Evolutionary conservation across 1,284 basidiomycete genomes (phyloP).

Genomic region (Sporisorium iseilematis-ciliati): DNA sequence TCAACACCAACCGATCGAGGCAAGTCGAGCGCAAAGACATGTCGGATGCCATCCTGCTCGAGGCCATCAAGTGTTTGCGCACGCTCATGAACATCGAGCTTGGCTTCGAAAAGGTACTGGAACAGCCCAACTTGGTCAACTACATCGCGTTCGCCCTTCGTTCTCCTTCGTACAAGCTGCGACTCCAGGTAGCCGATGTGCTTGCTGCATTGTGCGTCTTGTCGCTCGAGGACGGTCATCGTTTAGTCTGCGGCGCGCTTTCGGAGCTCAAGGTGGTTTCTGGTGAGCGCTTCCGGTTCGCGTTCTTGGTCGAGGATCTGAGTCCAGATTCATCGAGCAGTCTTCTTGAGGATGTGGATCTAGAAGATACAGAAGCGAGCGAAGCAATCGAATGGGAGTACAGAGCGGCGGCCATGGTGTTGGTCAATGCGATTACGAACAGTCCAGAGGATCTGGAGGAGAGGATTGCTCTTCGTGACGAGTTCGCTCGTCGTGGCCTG

Average conservation of each 20-base stretch:
- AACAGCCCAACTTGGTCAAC: constrained; percentile 78
- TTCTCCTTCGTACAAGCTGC: constrained; percentile 76
- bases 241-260: constrained; percentile 80
- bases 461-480: constrained; percentile 81
- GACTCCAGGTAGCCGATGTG: constrained; percentile 80
- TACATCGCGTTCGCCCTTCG: constrained; percentile 81
- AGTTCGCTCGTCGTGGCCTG: constrained; percentile 82
- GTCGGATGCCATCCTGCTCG: constrained; percentile 56
- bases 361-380: constrained; percentile 27
- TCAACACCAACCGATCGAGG: constrained; percentile 21
- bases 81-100: constrained; percentile 86
- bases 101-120: constrained; percentile 80
- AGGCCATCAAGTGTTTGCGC: constrained; percentile 79
- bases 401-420: constrained; percentile 79
- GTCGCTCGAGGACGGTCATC: constrained; percentile 79
- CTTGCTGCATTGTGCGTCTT: constrained; percentile 85
- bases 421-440: constrained; percentile 83
- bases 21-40: constrained; percentile 55
- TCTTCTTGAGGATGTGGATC: constrained; percentile 62
- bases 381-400: constrained; percentile 79
- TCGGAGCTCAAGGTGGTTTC: constrained; percentile 82
- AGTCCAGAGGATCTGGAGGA: constrained; percentile 83
- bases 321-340: constrained; percentile 73
- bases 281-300: constrained; percentile 83
- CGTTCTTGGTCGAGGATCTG: constrained; percentile 79